Base-by-base conservation (phyloP, 176 grass and related monocot species). In the Oryza rufipogon region DNA sequence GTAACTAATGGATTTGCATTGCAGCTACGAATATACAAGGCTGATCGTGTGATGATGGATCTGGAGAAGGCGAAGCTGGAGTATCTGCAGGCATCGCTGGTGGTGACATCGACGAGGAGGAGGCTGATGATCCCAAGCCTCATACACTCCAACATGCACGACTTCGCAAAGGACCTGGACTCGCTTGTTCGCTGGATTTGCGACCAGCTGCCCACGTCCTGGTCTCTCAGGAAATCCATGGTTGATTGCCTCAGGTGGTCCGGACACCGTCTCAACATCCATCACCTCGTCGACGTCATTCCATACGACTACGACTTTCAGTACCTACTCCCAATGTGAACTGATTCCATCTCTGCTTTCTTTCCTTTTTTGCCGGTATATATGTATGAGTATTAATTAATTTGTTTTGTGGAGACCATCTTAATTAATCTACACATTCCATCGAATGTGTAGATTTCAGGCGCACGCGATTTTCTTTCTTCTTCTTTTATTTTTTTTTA, bases 201-300 rank as follows among this genome's bases (percentile, higher is more conserved):
- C 48, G 92, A 95, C 26, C 93, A 98, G 88, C 93, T 98, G 65
- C 93, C 96, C 2, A 94, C 96, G 14, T 98, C 93, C 2, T 98
- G 93, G 96, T 87, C 96, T 4, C 83, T 96, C 2, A 92, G 96
- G 19, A 98, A 94, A 87, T 92, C 93, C 41, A 98, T 98, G 91
- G 77, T 94, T 0, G 96, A 98, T 19, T 95, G 58, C 58, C 58
- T 63, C 58, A 63, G 93, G 19, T 2, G 93, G 19, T 2, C 54
- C 16, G 16, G 17, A 6, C 17, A 49, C 7, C 46, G 74, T 77
- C 12, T 16, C 17, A 83, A 89, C 32, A 74, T 85, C 19, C 80
- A 86, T 16, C 75, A 87, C 12, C 56, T 88, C 4, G 79, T 94
- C 14, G 83, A 89, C 38, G 83, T 91, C 23, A 91, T 99, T 26